Conservation (phyloP, 805 yeast genomes). For the Yamadazyma akitaensis region DNA sequence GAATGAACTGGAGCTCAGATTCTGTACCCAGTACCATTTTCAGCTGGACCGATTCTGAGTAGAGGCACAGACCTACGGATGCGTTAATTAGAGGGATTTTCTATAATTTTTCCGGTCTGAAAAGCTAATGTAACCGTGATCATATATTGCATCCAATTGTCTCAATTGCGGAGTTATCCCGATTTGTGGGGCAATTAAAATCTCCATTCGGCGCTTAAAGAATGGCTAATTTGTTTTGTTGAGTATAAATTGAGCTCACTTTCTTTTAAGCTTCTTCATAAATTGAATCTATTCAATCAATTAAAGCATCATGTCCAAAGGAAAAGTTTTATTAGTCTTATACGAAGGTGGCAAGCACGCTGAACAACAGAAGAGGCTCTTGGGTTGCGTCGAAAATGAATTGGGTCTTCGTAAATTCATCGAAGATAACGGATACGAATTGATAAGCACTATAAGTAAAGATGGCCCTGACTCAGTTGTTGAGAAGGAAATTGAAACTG, state of each 20-base stretch:
- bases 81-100: not conserved
- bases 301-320: slow-evolving; percentile 19
- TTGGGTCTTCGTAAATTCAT: slow-evolving; percentile 66
- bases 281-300: not conserved
- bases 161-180: slow-evolving; percentile 5
- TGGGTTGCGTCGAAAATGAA: slow-evolving; percentile 74
- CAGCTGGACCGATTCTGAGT: not conserved
- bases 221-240: slow-evolving; percentile 5
- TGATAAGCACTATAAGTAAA: slow-evolving; percentile 64
- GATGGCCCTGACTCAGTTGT: slow-evolving; percentile 58
- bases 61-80: not conserved
- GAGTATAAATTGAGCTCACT: slow-evolving; percentile 1
- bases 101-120: too few species aligned
- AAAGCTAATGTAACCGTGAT: not conserved
- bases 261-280: not conserved
- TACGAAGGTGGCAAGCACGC: slow-evolving; percentile 62
- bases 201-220: slow-evolving; percentile 1
- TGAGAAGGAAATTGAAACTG: slow-evolving; percentile 64
- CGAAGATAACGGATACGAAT: slow-evolving; percentile 62
- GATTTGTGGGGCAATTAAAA: slow-evolving; percentile 6
- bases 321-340: slow-evolving; percentile 52
- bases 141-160: too few species aligned
- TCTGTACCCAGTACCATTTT: too few species aligned
- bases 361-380: slow-evolving; percentile 52
- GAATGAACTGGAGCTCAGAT: not conserved